Evolutionary conservation across 2,329 filamentous ascomycete genomes (phyloP).

Genomic region (Alternaria sp.): DNA sequence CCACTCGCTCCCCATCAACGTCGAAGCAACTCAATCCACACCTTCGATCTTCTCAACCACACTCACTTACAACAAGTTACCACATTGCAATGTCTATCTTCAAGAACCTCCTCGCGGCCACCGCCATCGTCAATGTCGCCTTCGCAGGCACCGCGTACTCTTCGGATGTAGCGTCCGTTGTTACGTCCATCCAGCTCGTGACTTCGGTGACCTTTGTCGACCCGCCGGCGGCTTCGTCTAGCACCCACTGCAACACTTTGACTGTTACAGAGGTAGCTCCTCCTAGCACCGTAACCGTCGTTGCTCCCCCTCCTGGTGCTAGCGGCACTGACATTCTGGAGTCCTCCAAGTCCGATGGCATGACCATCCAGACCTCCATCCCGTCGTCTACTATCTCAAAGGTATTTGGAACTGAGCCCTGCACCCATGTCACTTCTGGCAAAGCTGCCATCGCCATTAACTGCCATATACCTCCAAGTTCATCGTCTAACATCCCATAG

Average conservation of each 20-base stretch:
- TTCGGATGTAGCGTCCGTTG: not conserved
- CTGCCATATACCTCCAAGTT: not conserved
- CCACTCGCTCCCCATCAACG: not conserved
- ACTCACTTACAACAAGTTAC: not conserved
- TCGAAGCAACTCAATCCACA: constrained; percentile 5
- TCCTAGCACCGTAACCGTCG: constrained; percentile 6
- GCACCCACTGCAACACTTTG: constrained; percentile 2
- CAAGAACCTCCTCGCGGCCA: constrained; percentile 11
- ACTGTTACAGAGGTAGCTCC: constrained; percentile 8
- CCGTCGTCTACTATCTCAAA: not conserved
- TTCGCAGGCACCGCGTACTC: constrained; percentile 12
- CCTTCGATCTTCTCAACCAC: constrained; percentile 6
- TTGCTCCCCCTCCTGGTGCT: constrained; percentile 2
- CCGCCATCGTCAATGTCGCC: constrained; percentile 15
- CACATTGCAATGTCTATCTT: constrained; percentile 15
- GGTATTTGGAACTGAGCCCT: not conserved
- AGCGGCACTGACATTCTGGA: not conserved
- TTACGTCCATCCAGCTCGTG: constrained; percentile 12
- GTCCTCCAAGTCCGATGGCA: not conserved
- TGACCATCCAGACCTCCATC: not conserved
- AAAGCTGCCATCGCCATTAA: not conserved
- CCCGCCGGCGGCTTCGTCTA: not conserved
- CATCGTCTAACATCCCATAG: not conserved
- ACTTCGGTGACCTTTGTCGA: constrained; percentile 5
- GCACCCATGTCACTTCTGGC: not conserved